Evolutionary conservation across 345 rosid genomes (phyloP).

Genomic region (Nephelium lappaceum): DNA sequence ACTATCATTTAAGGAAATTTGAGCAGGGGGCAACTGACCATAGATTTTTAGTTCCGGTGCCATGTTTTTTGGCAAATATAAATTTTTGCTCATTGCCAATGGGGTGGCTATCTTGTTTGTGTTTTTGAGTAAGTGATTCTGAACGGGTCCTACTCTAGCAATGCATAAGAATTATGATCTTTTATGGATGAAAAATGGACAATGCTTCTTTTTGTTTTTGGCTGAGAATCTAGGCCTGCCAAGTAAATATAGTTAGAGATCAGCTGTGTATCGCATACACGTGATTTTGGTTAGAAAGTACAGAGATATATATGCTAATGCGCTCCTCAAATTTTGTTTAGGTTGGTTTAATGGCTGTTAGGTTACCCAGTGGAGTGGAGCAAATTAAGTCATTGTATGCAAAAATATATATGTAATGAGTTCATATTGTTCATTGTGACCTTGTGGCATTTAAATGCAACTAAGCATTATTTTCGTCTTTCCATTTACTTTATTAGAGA

Average conservation of each 20-base stretch:
- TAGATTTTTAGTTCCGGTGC: background rate
- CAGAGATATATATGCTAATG: too few relatives aligned
- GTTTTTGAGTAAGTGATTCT: background rate
- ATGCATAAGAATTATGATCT: background rate
- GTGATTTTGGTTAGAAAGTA: background rate
- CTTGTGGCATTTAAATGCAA: background rate
- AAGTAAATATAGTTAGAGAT: background rate
- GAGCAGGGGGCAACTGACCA: background rate
- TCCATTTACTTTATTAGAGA: background rate
- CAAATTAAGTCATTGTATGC: background rate
- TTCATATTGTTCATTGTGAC: background rate
- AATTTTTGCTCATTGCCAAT: background rate
- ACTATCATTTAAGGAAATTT: slow-evolving; percentile 25
- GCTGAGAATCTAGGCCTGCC: slow-evolving; percentile 4
- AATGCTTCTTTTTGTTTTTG: background rate
- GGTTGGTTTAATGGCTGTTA: too few relatives aligned
- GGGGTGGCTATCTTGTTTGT: background rate
- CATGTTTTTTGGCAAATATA: background rate
- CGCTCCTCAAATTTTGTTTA: too few relatives aligned
- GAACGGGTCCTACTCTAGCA: background rate
- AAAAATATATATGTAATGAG: background rate
- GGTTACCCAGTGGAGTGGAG: background rate
- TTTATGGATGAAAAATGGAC: background rate
- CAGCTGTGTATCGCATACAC: background rate
- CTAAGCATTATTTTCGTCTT: background rate